Evolutionary conservation across 75 land plant genomes (phyloP), one percentile per base, ranked within the genome.

Genomic region (Cupressus sempervirens): DNA sequence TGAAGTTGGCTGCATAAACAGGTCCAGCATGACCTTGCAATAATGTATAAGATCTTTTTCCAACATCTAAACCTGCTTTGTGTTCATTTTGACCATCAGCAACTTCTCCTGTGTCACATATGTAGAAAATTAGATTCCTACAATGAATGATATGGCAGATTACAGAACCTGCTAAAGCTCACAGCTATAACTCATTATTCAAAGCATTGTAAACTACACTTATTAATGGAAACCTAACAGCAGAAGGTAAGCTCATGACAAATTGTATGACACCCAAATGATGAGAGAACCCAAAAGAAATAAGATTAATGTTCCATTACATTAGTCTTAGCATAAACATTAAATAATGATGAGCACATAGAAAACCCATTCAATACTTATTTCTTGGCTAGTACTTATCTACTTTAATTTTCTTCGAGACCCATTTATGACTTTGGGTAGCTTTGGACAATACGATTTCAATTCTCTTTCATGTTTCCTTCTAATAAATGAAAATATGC

Each of bases 21-120:
- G 98, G 99, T 14, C 99, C 99, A 54, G 98, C 91, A 87, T 98
- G 99, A 40, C 99, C 99, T 52, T 90, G 93, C 83, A 95, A 91
- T 79, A 91, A 87, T 32, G 93, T 90, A 85, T 98, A 96, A 4
- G 93, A 81, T 82, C 92, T 92, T 84, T 88, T 96, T 26, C 91
- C 91, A 67, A 74, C 86, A 23, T 88, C 94, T 50, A 90, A 40
- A 18, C 88, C 90, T 62, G 72, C 2, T 14, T 34, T 62, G 40
- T 86, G 70, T 13, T 89, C 93, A 77, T 29, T 90, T 23, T 82
- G 32, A 73, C 84, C 9, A 29, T 81, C 30, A 50, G 79, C 93
- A 82, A 88, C 87, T 58, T 91, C 94, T 23, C 91, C 92, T 72
- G 74, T 29, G 3, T 30, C 32, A 72, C 3, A 15, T 32, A 35